Conservation (phyloP, 441 rosid genomes). For the Pelargonium fulgidum region DNA sequence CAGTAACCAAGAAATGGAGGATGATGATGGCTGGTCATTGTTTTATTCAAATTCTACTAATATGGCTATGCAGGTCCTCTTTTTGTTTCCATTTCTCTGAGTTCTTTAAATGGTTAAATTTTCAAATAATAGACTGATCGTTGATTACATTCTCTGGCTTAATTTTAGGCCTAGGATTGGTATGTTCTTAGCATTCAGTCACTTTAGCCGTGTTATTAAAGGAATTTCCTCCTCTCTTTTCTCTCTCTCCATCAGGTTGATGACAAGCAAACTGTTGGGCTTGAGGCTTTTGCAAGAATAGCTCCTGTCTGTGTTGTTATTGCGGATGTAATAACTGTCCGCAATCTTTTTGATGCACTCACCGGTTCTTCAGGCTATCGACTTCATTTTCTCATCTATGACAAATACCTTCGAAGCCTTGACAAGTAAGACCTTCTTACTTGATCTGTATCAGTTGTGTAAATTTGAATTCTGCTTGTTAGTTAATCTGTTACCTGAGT, state of each 20-base stretch:
- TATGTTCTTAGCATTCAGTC: slow-evolving; percentile 6
- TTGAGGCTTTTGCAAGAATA: slow-evolving; percentile 77
- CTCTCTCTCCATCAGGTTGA: slow-evolving; percentile 47
- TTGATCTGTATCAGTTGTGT: slow-evolving; percentile 20
- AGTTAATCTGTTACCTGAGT: not conserved
- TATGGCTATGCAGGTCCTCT: slow-evolving; percentile 70
- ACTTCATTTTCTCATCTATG: slow-evolving; percentile 81
- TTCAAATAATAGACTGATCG: not conserved
- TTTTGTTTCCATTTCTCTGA: slow-evolving; percentile 15
- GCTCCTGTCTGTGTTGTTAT: slow-evolving; percentile 76
- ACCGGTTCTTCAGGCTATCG: slow-evolving; percentile 55
- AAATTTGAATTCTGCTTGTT: slow-evolving; percentile 1
- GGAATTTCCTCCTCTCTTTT: not conserved
- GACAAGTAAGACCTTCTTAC: slow-evolving; percentile 56
- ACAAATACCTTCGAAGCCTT: slow-evolving; percentile 75
- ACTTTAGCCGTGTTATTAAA: not conserved
- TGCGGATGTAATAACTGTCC: slow-evolving; percentile 74
- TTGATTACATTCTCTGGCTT: not conserved
- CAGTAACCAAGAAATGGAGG: slow-evolving; percentile 44
- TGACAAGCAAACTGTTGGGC: slow-evolving; percentile 65
- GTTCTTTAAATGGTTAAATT: slow-evolving; percentile 7
- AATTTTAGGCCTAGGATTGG: not conserved
- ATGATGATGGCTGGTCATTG: slow-evolving; percentile 63
- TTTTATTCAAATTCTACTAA: slow-evolving; percentile 66
- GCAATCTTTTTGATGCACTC: slow-evolving; percentile 79